A percentile compares a stretch with the other conserved stretches of the same genome.
Evolutionary conservation across 768 basidiomycete species (phyloP).

Genomic region (Lactarius quietus): DNA sequence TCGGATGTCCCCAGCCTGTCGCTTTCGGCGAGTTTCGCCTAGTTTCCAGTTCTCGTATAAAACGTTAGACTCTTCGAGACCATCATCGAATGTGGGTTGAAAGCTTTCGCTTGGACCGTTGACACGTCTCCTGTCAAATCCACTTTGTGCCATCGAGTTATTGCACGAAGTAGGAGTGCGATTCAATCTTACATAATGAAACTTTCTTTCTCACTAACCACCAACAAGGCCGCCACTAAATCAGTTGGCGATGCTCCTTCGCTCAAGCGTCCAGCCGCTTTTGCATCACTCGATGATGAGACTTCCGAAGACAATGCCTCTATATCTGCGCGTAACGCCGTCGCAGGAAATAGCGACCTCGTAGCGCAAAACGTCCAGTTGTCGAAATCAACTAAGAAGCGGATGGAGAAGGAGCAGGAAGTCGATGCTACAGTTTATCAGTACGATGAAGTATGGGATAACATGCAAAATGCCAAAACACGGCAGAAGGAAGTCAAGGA

Average conservation of each 20-base stretch:
- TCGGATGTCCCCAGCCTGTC: slow-evolving; percentile 63
- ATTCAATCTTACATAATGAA: slow-evolving; percentile 53
- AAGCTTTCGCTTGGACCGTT: slow-evolving; percentile 87
- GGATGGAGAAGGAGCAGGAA: slow-evolving; percentile 73
- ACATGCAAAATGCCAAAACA: slow-evolving; percentile 84
- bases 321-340: slow-evolving; percentile 40
- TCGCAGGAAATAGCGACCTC: slow-evolving; percentile 51
- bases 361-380: slow-evolving; percentile 56
- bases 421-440: slow-evolving; percentile 84
- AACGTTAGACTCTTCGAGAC: slow-evolving; percentile 32
- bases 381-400: slow-evolving; percentile 64
- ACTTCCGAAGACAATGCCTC: slow-evolving; percentile 45
- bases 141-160: slow-evolving; percentile 37
- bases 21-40: slow-evolving; percentile 45
- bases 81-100: slow-evolving; percentile 54
- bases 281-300: slow-evolving; percentile 64
- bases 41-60: slow-evolving; percentile 32
- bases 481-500: slow-evolving; percentile 75
- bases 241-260: slow-evolving; percentile 48
- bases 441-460: slow-evolving; percentile 96
- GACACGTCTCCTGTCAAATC: slow-evolving; percentile 81
- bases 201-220: slow-evolving; percentile 79
- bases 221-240: slow-evolving; percentile 46
- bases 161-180: not conserved
- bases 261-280: slow-evolving; percentile 58